Evolutionary conservation across 345 rosid species (phyloP), one percentile per base, ranked within the genome.

Genomic region (Gossypium sturtianum): DNA sequence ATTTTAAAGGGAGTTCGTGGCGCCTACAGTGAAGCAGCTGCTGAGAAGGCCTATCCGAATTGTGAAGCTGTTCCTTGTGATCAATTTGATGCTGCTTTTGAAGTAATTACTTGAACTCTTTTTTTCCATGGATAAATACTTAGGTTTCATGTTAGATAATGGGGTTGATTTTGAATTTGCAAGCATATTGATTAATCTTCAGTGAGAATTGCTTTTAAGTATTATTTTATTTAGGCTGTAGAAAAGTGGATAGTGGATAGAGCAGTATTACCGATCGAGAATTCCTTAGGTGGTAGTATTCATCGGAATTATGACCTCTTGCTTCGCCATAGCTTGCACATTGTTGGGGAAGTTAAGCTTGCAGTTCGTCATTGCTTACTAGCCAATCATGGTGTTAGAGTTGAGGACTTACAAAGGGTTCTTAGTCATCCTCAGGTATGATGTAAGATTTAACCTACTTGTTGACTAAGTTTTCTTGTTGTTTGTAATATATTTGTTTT

Each of bases 21-120:
- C 11, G 99, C 99, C 6, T 91, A 90, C 82, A 95, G 98, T 66
- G 99, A 95, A 73, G 86, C 97, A 27, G 99, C 98, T 9, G 99
- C 99, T 12, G 86, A 88, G 76, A 95, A 95, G 88, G 98, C 97
- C 4, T 93, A 93, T 75, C 98, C 97, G 1, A 91, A 89, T 23
- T 95, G 99, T 68, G 98, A 90, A 84, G 91, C 98, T 12, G 99
- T 95, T 79, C 98, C 99, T 0, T 95, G 98, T 65, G 97, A 91
- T 78, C 93, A 95, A 80, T 95, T 95, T 68, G 99, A 95, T n/a
- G 81, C 92, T 12, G 99, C 97, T 17, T 95, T 95, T 78, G 88
- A 91, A 81, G 99, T 93, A 51, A 82, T n/a, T 70, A 58, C 54
- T 70, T 75, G 2, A n/a, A 3, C 29, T 74, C 56, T 72, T 38